phyloP scores from a whole-genome alignment of 768 basidiomycete genomes.

The Naganishia vishniacii region DNA sequence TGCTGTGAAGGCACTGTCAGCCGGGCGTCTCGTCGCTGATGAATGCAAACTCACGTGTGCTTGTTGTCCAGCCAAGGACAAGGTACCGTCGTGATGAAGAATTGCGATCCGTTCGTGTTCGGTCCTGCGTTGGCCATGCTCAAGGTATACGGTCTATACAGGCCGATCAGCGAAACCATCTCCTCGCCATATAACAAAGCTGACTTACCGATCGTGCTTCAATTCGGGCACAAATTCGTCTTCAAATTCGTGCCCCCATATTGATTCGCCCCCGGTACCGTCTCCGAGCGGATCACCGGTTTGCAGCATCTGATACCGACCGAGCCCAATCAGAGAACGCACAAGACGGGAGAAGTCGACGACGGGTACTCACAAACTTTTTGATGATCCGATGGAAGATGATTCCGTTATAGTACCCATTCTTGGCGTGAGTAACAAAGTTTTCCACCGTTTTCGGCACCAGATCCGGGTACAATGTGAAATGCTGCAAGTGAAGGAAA shows the following conservation, averaged over 20 bases:
- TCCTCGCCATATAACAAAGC: too few species aligned
- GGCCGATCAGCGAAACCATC: too few species aligned
- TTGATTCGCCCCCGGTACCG: constrained; percentile 82
- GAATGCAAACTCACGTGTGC: constrained; percentile 46
- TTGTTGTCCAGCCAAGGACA: constrained; percentile 79
- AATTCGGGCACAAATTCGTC: constrained; percentile 87
- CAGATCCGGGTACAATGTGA: constrained; percentile 68
- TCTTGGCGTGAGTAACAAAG: constrained; percentile 85
- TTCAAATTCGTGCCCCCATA: constrained; percentile 85
- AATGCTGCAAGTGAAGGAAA: constrained; percentile 30
- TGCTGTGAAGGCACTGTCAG: constrained; percentile 58
- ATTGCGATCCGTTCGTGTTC: constrained; percentile 88
- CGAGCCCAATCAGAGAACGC: too few species aligned
- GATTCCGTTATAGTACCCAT: constrained; percentile 83
- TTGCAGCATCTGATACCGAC: constrained; percentile 75
- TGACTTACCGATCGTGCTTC: constrained; percentile 74
- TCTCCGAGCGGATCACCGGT: constrained; percentile 93
- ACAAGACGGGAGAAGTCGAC: too few species aligned
- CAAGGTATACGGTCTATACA: constrained; percentile 76
- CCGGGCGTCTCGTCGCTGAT: too few species aligned
- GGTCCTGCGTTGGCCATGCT: constrained; percentile 74
- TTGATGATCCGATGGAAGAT: constrained; percentile 96
- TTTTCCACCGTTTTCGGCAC: constrained; percentile 96
- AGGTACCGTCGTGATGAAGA: constrained; percentile 94
- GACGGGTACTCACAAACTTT: constrained; percentile 72